Evolutionary conservation across 768 basidiomycete genomes (phyloP), one percentile per base, ranked within the genome.

Genomic region (Dacryopinax primogenitus): DNA sequence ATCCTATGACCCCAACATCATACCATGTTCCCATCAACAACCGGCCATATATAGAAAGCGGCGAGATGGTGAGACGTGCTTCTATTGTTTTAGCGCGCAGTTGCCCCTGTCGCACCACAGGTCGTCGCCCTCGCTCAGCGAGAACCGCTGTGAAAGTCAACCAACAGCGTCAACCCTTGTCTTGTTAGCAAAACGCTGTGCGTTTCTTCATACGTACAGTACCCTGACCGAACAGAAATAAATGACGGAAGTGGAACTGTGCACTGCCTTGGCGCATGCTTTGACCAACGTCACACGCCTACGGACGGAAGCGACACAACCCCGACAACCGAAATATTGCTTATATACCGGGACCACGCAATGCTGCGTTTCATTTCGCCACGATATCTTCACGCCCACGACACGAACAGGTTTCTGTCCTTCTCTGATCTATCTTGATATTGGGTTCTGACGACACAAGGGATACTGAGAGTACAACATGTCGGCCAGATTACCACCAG

Each of bases 401-500:
- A 23, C 51, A 11, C 21, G 18, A 26, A 15, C 26, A 21, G 9
- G 26, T 21, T 58, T 32, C 26, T 26, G 9, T 30, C 26, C 18
- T 58, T 4, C 26, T 32, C 32, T 13, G 51, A 47, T 47, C 45
- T 47, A 15, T n/a, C n/a, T 18, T 58, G 30, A 58, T 15, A 23
- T 9, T 32, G 26, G n/a, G n/a, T 13, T 32, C 30, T 23, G 23
- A 18, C 18, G 15, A 32, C 30, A 58, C 26, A 58, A 58, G 32
- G 15, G 18, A 9, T 30, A 3, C 11, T 58, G 11, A 32, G 26
- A 6, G 51, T 2, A 58, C 51, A 32, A 58, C 3, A 58, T 58
- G 51, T 58, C 51, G 51, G 32, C 26, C 51, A 58, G 51, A 58
- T 30, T 58, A 21, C 51, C 51, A 58, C 51, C 51, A 18, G 26